Conservation (phyloP, 306 rosid species). For the Dryas drummondii region DNA sequence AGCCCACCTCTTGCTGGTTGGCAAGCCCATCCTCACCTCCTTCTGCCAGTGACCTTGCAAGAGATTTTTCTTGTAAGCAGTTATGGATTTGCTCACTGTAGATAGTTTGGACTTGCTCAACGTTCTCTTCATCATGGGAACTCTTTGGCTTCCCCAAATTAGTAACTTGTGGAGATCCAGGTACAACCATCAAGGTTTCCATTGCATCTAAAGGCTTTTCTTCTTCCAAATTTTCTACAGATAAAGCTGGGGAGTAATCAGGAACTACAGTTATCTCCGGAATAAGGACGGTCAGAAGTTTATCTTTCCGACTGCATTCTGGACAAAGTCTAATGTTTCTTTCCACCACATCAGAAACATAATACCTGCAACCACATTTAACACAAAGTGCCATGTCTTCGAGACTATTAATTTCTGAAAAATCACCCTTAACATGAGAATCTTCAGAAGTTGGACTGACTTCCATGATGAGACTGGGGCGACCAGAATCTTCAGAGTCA, state of each 20-base stretch:
- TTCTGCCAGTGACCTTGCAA: slow-evolving; percentile 32
- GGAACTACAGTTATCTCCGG: slow-evolving; percentile 40
- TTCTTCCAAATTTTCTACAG: slow-evolving; percentile 31
- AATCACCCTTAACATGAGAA: slow-evolving; percentile 38
- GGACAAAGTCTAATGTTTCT: slow-evolving; percentile 43
- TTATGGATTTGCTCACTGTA: slow-evolving; percentile 39
- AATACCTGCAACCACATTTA: slow-evolving; percentile 53
- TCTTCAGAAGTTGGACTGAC: slow-evolving; percentile 40
- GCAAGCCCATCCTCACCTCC: slow-evolving; percentile 39
- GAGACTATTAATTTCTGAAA: slow-evolving; percentile 35
- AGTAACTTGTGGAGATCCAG: slow-evolving; percentile 35
- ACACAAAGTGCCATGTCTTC: slow-evolving; percentile 49
- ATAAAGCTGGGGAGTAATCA: slow-evolving; percentile 33
- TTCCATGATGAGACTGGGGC: slow-evolving; percentile 30
- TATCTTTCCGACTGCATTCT: slow-evolving; percentile 53
- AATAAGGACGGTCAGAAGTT: slow-evolving; percentile 32
- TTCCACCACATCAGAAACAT: slow-evolving; percentile 36
- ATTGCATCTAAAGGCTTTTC: slow-evolving; percentile 37
- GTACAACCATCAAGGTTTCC: slow-evolving; percentile 25
- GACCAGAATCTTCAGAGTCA: slow-evolving; percentile 34
- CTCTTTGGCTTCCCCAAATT: slow-evolving; percentile 36
- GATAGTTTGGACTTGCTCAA: slow-evolving; percentile 42
- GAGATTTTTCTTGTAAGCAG: slow-evolving; percentile 37
- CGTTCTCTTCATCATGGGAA: slow-evolving; percentile 36
- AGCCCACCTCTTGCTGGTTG: slow-evolving; percentile 37